Conservation (phyloP, 225 moss, liverwort and hornwort species). For the Rhytidiadelphus loreus region DNA sequence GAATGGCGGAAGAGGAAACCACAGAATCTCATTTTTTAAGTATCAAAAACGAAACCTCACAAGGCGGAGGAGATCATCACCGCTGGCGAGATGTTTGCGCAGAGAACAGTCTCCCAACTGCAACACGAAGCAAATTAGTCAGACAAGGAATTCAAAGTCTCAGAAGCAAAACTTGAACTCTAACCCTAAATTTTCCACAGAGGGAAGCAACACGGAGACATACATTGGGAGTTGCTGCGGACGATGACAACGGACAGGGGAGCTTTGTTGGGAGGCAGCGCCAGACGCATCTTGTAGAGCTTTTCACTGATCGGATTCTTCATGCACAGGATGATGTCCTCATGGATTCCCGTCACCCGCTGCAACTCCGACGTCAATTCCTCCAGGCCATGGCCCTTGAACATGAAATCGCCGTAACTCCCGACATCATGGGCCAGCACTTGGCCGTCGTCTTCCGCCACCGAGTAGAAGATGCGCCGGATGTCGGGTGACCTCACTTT, state of each 20-base stretch:
- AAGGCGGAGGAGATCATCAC: background rate
- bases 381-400: constrained; percentile 20
- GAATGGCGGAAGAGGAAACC: background rate
- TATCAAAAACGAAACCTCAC: background rate
- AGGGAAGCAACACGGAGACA: background rate
- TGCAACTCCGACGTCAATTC: constrained; percentile 30
- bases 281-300: constrained; percentile 38
- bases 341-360: constrained; percentile 20
- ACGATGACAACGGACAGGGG: constrained; percentile 47
- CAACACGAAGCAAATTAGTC: background rate
- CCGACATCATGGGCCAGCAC: constrained; percentile 27
- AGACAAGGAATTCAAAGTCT: background rate
- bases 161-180: background rate
- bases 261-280: constrained; percentile 44
- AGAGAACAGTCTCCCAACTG: constrained; percentile 29
- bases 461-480: constrained; percentile 39
- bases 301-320: constrained; percentile 21
- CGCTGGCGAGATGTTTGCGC: background rate
- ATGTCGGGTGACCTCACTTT: background rate
- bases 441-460: constrained; percentile 41
- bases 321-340: constrained; percentile 43
- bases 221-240: constrained; percentile 30
- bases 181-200: background rate
- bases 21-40: background rate
- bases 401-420: constrained; percentile 31